Evolutionary conservation across 139 green algal species (phyloP).

Genomic region (Spirogloea muscicola): DNA sequence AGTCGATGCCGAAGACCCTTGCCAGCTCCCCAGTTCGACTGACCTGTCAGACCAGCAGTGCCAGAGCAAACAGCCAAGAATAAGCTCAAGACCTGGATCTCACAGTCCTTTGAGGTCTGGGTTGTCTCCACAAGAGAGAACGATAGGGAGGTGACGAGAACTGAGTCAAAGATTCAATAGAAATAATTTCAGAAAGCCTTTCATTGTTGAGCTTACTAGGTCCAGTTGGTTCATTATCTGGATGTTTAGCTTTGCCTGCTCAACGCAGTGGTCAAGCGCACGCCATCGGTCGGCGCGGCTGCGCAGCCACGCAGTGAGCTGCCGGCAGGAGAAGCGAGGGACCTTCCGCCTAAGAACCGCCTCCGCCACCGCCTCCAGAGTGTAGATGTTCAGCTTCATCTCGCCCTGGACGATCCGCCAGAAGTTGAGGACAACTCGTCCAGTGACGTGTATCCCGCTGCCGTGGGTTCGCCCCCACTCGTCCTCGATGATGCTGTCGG

Average conservation of each 20-base stretch:
- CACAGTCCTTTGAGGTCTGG: too few species aligned
- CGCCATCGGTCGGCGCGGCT: slow-evolving; percentile 52
- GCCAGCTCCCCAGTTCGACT: slow-evolving; percentile 79
- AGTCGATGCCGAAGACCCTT: slow-evolving; percentile 95
- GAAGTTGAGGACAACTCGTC: slow-evolving; percentile 90
- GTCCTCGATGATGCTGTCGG: slow-evolving; percentile 53
- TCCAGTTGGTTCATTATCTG: slow-evolving; percentile 84
- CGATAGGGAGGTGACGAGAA: background rate
- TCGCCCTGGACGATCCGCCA: slow-evolving; percentile 76
- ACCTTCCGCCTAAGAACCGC: slow-evolving; percentile 76
- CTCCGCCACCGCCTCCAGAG: slow-evolving; percentile 67
- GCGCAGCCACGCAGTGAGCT: slow-evolving; percentile 78
- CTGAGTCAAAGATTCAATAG: background rate
- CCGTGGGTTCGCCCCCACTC: slow-evolving; percentile 72
- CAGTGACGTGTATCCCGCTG: slow-evolving; percentile 58
- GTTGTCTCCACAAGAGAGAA: too few species aligned
- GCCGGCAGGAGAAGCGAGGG: slow-evolving; percentile 59
- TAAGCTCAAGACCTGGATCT: too few species aligned
- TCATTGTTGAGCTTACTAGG: slow-evolving; percentile 60
- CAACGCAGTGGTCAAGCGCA: slow-evolving; percentile 42
- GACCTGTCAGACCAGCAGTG: slow-evolving; percentile 19
- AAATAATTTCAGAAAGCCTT: background rate
- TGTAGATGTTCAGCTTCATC: slow-evolving; percentile 78
- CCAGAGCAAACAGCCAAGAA: background rate
- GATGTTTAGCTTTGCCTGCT: slow-evolving; percentile 63